Evolutionary conservation across 768 basidiomycete species (phyloP), one percentile per base, ranked within the genome.

Genomic region (Phylloporus sp.): DNA sequence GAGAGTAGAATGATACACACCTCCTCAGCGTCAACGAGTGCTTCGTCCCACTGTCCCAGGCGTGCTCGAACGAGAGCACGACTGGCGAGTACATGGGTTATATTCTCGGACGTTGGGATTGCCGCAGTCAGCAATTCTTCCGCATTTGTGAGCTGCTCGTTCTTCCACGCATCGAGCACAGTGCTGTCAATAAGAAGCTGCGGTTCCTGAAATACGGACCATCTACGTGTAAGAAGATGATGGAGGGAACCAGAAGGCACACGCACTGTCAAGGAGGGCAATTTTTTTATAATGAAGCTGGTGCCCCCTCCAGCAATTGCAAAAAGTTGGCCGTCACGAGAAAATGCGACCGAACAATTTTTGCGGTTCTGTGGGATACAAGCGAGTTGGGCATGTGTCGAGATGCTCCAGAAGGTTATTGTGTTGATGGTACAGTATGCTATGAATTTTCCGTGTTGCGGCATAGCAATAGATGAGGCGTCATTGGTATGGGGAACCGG

Each of bases 1-100:
- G 26, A 28, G 41, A 26, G 22, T 8, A 27, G 4, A 27, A 3
- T 44, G 0, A 7, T 7, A 10, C 46, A 26, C 16, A 42, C 41
- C 41, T 31, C 26, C 8, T 27, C 11, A 10, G 41, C 41, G 13
- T 42, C 41, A 3, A 10, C 3, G 24, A 42, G 5, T 10, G 51
- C 51, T 5, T n/a, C 12, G n/a, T 47, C 50, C 50, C 50, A 52
- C 3, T 39, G 12, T 18, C 11, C 15, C 20, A 53, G 16, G n/a
- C 28, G 54, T 18, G 46, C 16, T n/a, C 46, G 13, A 3, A 53
- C 26, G 16, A 55, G 34, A 1, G 54, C 51, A 18, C 46, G 42
- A 44, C 18, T 26, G 13, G 50, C 50, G 16, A 51, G 35, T 1
- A 15, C 9, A n/a, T 27, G 41, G 3, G 11, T 4, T 28, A 9